Evolutionary conservation across 306 rosid species (phyloP).

Genomic region (Begonia loranthoides): DNA sequence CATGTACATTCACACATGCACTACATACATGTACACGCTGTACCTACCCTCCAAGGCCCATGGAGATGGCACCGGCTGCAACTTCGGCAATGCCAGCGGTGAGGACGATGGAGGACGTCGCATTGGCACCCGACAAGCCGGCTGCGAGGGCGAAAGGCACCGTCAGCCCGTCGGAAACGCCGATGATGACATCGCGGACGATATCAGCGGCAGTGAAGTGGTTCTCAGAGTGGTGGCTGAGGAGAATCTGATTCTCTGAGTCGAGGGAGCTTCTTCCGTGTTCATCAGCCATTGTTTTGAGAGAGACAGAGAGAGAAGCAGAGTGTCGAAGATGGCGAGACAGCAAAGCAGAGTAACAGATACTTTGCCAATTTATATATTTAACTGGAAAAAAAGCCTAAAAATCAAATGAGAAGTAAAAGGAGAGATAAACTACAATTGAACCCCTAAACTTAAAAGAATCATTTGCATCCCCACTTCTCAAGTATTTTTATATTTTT

Average conservation of each 20-base stretch:
- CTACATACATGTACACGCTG: too few species aligned
- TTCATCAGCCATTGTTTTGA: constrained; percentile 22
- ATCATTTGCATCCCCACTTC: too few species aligned
- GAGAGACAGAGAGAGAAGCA: background rate
- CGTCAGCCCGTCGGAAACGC: constrained; percentile 65
- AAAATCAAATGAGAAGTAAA: too few species aligned
- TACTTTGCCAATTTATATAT: too few species aligned
- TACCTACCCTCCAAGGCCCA: constrained; percentile 50
- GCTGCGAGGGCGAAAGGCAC: constrained; percentile 69
- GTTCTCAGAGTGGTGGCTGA: constrained; percentile 36
- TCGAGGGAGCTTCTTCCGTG: constrained; percentile 9
- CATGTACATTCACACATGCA: background rate
- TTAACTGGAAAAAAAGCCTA: too few species aligned
- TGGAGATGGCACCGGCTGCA: constrained; percentile 65
- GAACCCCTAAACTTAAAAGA: too few species aligned
- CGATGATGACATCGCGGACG: constrained; percentile 57
- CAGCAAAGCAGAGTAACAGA: too few species aligned
- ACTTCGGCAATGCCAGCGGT: constrained; percentile 69
- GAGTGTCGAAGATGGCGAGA: background rate
- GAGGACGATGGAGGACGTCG: constrained; percentile 47
- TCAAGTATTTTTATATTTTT: too few species aligned
- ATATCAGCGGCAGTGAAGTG: constrained; percentile 60
- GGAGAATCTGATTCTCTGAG: constrained; percentile 34
- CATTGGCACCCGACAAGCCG: constrained; percentile 59
- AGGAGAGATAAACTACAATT: too few species aligned